A percentile compares a stretch with the other conserved stretches of the same genome.
Conservation (phyloP, 2,329 filamentous ascomycete species). For the Domatiomyces globalis region DNA sequence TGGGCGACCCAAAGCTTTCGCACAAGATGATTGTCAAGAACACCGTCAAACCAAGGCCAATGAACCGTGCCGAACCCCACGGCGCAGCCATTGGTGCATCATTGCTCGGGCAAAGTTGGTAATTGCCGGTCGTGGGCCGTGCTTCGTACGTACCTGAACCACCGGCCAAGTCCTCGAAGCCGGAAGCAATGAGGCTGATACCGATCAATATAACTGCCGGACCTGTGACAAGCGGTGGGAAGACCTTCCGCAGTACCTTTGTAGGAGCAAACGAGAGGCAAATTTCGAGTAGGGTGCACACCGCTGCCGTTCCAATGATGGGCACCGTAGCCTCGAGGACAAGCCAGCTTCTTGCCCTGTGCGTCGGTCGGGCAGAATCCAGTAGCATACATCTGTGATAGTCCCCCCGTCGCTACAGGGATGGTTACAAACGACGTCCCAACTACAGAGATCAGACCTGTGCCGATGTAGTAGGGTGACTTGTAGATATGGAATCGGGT, state of each 20-base stretch:
- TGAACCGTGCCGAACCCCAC: slow-evolving; percentile 50
- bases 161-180: slow-evolving; percentile 56
- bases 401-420: slow-evolving; percentile 48
- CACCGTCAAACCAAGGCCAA: slow-evolving; percentile 53
- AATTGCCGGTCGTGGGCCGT: slow-evolving; percentile 32
- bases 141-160: slow-evolving; percentile 38
- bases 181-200: slow-evolving; percentile 46
- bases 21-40: slow-evolving; percentile 54
- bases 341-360: slow-evolving; percentile 45
- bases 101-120: slow-evolving; percentile 43
- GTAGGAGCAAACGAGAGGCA: slow-evolving; percentile 51
- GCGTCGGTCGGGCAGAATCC: slow-evolving; percentile 47
- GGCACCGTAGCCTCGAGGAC: slow-evolving; percentile 52
- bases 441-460: slow-evolving; percentile 53
- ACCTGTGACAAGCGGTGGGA: slow-evolving; percentile 55
- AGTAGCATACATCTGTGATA: slow-evolving; percentile 48
- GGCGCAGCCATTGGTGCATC: slow-evolving; percentile 46
- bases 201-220: slow-evolving; percentile 55
- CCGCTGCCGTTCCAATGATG: slow-evolving; percentile 41
- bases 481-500: slow-evolving; percentile 48
- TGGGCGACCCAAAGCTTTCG: slow-evolving; percentile 54
- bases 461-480: slow-evolving; percentile 51
- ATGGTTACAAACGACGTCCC: slow-evolving; percentile 56
- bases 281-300: slow-evolving; percentile 44
- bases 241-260: slow-evolving; percentile 45